These are phyloP conservation scores for Oryza glumipatula DNA, from an alignment of 176 grass and related monocot species.

Conservation along the genomic window DNA sequence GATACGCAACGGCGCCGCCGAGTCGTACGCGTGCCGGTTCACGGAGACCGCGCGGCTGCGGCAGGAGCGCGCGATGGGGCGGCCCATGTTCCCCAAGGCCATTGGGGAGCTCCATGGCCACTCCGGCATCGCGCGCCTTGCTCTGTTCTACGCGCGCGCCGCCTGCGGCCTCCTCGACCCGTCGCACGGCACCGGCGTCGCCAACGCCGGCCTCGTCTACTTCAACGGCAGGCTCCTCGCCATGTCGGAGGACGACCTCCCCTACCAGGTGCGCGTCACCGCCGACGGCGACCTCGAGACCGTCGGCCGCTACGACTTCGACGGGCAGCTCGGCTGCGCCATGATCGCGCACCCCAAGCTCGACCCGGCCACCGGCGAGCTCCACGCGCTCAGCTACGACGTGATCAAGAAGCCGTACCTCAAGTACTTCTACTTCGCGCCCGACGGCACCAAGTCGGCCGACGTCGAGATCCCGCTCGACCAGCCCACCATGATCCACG, in stretches of 20 bases:
- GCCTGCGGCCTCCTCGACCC: slow-evolving; percentile 78
- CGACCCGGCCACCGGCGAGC: slow-evolving; percentile 61
- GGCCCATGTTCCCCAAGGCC: slow-evolving; percentile 83
- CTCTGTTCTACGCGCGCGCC: slow-evolving; percentile 74
- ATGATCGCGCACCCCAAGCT: slow-evolving; percentile 96
- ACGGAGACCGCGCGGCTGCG: slow-evolving; percentile 68
- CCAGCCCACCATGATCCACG: slow-evolving; percentile 97
- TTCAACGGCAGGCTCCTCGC: slow-evolving; percentile 84
- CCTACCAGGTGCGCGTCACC: slow-evolving; percentile 75
- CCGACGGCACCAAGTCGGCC: slow-evolving; percentile 73
- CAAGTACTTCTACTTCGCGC: slow-evolving; percentile 75
- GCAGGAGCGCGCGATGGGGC: slow-evolving; percentile 67
- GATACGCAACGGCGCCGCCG: slow-evolving; percentile 65
- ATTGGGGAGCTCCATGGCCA: slow-evolving; percentile 95
- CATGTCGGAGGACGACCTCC: slow-evolving; percentile 97
- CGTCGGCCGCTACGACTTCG: slow-evolving; percentile 74
- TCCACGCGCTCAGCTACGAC: slow-evolving; percentile 94
- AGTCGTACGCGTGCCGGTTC: slow-evolving; percentile 75
- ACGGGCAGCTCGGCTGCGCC: slow-evolving; percentile 65
- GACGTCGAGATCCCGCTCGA: slow-evolving; percentile 91
- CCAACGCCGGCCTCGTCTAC: slow-evolving; percentile 85
- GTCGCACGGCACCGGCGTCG: slow-evolving; percentile 67
- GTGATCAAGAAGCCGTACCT: slow-evolving; percentile 93
- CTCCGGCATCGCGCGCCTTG: slow-evolving; percentile 79
- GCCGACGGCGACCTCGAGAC: slow-evolving; percentile 65